Base-by-base conservation (phyloP, 306 rosid species). In the Coriaria nepalensis region DNA sequence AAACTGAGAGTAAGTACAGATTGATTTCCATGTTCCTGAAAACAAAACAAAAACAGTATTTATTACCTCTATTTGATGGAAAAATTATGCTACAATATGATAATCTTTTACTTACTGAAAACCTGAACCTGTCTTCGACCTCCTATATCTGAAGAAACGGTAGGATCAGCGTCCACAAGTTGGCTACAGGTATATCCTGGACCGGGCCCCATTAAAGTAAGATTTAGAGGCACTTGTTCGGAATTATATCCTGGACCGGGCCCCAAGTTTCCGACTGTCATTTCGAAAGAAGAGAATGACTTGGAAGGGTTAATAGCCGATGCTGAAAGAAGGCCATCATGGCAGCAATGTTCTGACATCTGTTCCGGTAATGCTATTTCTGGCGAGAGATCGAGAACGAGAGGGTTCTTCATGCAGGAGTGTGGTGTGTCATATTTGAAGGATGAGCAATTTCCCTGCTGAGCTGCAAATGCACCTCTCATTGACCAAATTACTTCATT, bases 11-110 rank as follows among this genome's bases (percentile, higher is more conserved):
- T 77, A 82, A 33, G 79, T 61, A 56, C 96, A 87, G 8, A 67
- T 45, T 64, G 94, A 51, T 64, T 75, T 79, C 92, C 94, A 87
- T 5, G 92, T 84, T 70, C 81, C 87, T 78, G 71, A 9, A 45
- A n/a, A n/a, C n/a, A n/a, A n/a, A n/a, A n/a, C n/a, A n/a, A n/a
- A n/a, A n/a, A n/a, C n/a, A n/a, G n/a, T n/a, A n/a, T n/a, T n/a
- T n/a, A n/a, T n/a, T n/a, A n/a, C n/a, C n/a, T n/a, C n/a, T n/a
- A n/a, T n/a, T n/a, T n/a, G n/a, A n/a, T n/a, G n/a, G n/a, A n/a
- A n/a, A n/a, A n/a, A n/a, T n/a, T n/a, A n/a, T n/a, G n/a, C n/a
- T n/a, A n/a, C n/a, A n/a, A n/a, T n/a, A n/a, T n/a, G n/a, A n/a
- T n/a, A n/a, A n/a, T n/a, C n/a, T n/a, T n/a, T n/a, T 52, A 64